Evolutionary conservation across 2,329 filamentous ascomycete genomes (phyloP), one percentile per base, ranked within the genome.

Genomic region (Penicillium sp.): DNA sequence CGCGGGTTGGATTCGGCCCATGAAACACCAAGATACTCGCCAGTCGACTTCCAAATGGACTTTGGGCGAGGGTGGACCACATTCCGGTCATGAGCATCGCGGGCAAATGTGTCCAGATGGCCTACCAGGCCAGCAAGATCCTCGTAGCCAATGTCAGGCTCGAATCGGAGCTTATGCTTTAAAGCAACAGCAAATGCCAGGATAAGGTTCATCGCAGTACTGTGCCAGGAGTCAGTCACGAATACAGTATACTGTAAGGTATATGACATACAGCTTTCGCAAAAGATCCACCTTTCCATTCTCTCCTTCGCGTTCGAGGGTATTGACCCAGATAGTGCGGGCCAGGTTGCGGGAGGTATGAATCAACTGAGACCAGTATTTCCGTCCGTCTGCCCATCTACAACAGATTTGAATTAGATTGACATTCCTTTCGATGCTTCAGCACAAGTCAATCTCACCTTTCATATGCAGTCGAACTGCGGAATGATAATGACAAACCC

Each of bases 101-200:
- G 79, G 43, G 86, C 84, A 54, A 87, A 86, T 0, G 84, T 89
- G 48, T 85, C 76, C 18, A 93, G 72, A 56, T 88, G 81, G 11
- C 75, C 74, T 18, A 89, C 74, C 10, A 88, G 71, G 13, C 80
- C 76, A 25, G 76, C 67, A 4, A 93, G 70, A 54, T 92, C 86
- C 1, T 81, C 75, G 59, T 92, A 90, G 36, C 82, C 76, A 22
- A 81, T 79, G 52, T 84, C 85, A 1, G 86, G 85, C 59, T 93
- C 85, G 60, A 90, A 90, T 20, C 86, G 84, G 20, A 93, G 75
- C 53, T 80, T 82, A 65, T 92, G 86, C 67, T 90, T 90, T 42
- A 93, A 71, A 1, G 86, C 68, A 12, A 85, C 72, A n/a, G 84
- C 75, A 52, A 85, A 92, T 2, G 85, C 83, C 17, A 86, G 75